Evolutionary conservation across 257 asterid genomes (phyloP).

Genomic region (Primulina huaijiensis): DNA sequence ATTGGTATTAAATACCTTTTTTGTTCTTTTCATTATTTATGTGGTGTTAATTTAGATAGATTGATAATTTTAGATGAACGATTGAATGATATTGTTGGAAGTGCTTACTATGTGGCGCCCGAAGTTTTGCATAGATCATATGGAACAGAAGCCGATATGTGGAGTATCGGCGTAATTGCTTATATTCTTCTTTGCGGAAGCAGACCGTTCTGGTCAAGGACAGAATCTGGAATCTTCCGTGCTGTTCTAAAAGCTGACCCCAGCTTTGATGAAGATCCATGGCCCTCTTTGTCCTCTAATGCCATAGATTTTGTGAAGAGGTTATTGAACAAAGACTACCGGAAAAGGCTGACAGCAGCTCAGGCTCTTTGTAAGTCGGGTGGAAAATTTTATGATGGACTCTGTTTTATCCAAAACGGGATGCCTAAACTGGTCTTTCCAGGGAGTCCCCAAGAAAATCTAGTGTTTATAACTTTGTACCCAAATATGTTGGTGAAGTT

Average conservation of each 20-base stretch:
- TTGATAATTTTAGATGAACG: constrained; percentile 53
- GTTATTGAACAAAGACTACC: constrained; percentile 51
- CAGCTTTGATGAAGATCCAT: constrained; percentile 48
- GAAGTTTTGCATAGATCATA: constrained; percentile 74
- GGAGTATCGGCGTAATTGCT: constrained; percentile 84
- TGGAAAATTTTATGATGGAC: background rate
- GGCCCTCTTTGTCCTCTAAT: constrained; percentile 50
- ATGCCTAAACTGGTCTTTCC: background rate
- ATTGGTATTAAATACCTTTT: constrained; percentile 8
- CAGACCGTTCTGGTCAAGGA: constrained; percentile 75
- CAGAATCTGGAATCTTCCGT: constrained; percentile 72
- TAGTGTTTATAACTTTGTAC: background rate
- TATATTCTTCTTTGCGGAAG: constrained; percentile 81
- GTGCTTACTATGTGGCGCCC: constrained; percentile 83
- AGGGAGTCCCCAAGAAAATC: background rate
- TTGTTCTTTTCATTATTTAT: constrained; percentile 6
- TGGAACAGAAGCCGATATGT: constrained; percentile 77
- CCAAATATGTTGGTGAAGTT: background rate
- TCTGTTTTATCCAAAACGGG: background rate
- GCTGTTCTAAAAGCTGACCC: constrained; percentile 59
- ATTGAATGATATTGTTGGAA: constrained; percentile 73
- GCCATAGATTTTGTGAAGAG: constrained; percentile 55
- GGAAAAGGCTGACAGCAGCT: constrained; percentile 54
- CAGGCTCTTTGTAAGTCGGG: constrained; percentile 51
- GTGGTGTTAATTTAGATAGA: constrained; percentile 22